Evolutionary conservation across 2,329 filamentous ascomycete genomes (phyloP).

Genomic region (Endocalyx cinctus): DNA sequence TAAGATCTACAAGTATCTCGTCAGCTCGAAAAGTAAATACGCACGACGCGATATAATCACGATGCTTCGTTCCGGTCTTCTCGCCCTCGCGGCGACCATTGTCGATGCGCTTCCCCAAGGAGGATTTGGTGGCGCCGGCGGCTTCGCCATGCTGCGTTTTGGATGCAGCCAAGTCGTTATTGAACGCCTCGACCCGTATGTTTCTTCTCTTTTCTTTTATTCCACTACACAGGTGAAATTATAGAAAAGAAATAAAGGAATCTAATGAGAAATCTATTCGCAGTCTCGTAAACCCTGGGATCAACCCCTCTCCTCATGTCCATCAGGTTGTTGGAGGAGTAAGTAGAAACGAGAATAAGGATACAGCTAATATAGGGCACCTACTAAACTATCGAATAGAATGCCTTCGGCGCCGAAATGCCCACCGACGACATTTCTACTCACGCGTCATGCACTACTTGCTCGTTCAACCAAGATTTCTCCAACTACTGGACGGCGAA

Average conservation of each 20-base stretch:
- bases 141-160: conserved; percentile 18
- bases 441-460: conserved; percentile 34
- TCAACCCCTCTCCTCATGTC: conserved; percentile 14
- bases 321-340: conserved; percentile 17
- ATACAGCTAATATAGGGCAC: too few species aligned
- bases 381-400: conserved; percentile 6
- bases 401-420: conserved; percentile 25
- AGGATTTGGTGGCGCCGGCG: conserved; percentile 11
- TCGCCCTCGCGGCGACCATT: conserved; percentile 12
- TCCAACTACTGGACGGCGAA: conserved; percentile 23
- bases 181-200: conserved; percentile 15
- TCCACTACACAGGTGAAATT: too few species aligned
- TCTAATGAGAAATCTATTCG: neutral
- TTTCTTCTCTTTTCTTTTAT: too few species aligned
- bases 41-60: too few species aligned
- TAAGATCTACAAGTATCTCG: too few species aligned
- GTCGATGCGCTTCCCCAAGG: conserved; percentile 16
- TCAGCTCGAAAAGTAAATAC: too few species aligned
- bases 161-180: conserved; percentile 20
- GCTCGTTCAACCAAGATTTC: conserved; percentile 26
- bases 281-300: conserved; percentile 13
- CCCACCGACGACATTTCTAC: conserved; percentile 14
- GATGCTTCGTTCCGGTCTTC: conserved; percentile 15
- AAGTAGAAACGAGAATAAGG: conserved; percentile 1
- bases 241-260: conserved; percentile 3